Percentiles rank a stretch among this genome's conserved stretches.
These are phyloP conservation scores for Lipomyces lipofer DNA, from an alignment of 805 yeast species.

Conservation along the genomic window DNA sequence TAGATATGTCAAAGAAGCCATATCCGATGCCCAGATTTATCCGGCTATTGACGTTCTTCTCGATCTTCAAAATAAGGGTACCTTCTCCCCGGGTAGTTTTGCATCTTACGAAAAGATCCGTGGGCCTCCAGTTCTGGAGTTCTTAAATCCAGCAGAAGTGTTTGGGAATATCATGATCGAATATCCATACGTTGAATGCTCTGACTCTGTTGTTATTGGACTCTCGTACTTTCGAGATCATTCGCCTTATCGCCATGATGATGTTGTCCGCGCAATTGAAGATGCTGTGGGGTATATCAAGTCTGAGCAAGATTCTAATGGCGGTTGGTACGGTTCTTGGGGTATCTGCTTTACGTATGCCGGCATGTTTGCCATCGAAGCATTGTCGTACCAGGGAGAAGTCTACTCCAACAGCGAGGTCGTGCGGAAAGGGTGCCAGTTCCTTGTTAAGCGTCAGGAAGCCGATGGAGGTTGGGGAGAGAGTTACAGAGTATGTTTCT, in stretches of 20 bases:
- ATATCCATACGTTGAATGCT: slow-evolving; percentile 97
- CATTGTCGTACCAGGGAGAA: slow-evolving; percentile 68
- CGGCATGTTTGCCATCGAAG: slow-evolving; percentile 96
- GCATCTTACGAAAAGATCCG: slow-evolving; percentile 87
- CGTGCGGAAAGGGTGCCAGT: slow-evolving; percentile 81
- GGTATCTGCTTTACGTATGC: slow-evolving; percentile 96
- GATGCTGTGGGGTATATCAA: slow-evolving; percentile 74
- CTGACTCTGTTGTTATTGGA: slow-evolving; percentile 92
- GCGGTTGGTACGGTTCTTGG: slow-evolving; percentile 99
- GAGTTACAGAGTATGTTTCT: slow-evolving; percentile 72
- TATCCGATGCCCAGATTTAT: slow-evolving; percentile 55
- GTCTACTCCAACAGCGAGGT: slow-evolving; percentile 59
- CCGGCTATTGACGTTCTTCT: slow-evolving; percentile 77
- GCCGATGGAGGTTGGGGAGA: slow-evolving; percentile 98
- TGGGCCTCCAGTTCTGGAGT: slow-evolving; percentile 74
- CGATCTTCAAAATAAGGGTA: slow-evolving; percentile 72
- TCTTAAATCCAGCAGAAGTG: slow-evolving; percentile 93
- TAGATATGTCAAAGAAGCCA: slow-evolving; percentile 53
- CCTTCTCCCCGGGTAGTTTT: slow-evolving; percentile 85
- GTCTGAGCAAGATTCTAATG: slow-evolving; percentile 69
- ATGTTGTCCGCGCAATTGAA: slow-evolving; percentile 67
- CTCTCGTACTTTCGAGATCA: slow-evolving; percentile 71
- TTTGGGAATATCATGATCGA: slow-evolving; percentile 98
- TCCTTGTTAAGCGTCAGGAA: slow-evolving; percentile 70
- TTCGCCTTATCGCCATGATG: slow-evolving; percentile 63